phyloP scores from a whole-genome alignment of 768 basidiomycete genomes.

The Basidioascus undulatus region DNA sequence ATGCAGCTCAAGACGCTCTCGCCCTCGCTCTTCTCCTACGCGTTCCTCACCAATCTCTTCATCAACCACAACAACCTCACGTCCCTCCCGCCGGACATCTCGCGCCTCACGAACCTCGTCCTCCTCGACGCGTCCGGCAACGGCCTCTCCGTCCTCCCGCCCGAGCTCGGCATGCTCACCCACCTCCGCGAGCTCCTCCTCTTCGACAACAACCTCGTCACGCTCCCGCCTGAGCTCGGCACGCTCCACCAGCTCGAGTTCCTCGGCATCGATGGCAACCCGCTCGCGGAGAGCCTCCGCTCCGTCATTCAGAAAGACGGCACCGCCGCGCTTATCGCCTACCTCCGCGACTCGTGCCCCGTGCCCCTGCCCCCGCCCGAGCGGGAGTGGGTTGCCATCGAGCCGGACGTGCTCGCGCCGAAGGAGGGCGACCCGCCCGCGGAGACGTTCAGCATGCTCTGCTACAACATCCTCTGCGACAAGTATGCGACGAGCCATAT shows the following conservation, averaged over 20 bases:
- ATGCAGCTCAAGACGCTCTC: conserved; percentile 79
- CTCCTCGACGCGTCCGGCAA: conserved; percentile 83
- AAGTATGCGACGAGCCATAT: conserved; percentile 62
- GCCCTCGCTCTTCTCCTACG: conserved; percentile 50
- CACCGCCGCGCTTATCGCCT: conserved; percentile 64
- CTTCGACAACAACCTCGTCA: conserved; percentile 81
- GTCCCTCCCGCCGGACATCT: conserved; percentile 54
- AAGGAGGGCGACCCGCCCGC: conserved; percentile 32
- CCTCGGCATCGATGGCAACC: conserved; percentile 92
- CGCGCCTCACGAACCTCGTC: conserved; percentile 60
- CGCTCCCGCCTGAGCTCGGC: conserved; percentile 67
- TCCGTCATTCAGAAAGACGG: conserved; percentile 78
- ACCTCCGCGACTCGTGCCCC: conserved; percentile 81
- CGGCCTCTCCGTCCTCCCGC: conserved; percentile 45
- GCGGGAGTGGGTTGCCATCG: conserved; percentile 33
- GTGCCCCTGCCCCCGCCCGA: conserved; percentile 55
- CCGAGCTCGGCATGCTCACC: conserved; percentile 74
- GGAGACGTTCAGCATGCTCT: conserved; percentile 58
- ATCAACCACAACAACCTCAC: conserved; percentile 82
- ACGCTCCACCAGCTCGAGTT: conserved; percentile 77
- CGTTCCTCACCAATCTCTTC: conserved; percentile 82
- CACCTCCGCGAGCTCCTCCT: conserved; percentile 74
- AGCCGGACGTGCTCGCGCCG: conserved; percentile 16
- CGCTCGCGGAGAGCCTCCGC: conserved; percentile 52
- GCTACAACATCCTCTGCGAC: conserved; percentile 88